Percentiles rank a stretch among this genome's conserved stretches.
phyloP scores from a whole-genome alignment of 768 basidiomycete genomes.

The Agrocybe pediades region DNA sequence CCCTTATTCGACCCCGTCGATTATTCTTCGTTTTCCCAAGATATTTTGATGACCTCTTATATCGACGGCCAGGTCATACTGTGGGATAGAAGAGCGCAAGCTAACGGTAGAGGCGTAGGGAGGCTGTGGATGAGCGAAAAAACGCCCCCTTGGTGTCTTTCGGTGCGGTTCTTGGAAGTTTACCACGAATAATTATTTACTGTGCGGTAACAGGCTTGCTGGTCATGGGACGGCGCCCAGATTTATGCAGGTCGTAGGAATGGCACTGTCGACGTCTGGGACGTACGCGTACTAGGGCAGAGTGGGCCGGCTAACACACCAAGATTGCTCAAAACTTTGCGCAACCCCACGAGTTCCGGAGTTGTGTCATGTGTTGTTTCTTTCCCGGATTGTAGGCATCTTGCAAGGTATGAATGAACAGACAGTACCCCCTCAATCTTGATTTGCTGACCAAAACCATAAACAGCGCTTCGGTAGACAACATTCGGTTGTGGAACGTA shows the following conservation, averaged over 20 bases:
- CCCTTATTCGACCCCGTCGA: conserved; percentile 65
- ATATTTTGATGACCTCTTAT: conserved; percentile 84
- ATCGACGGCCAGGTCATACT: conserved; percentile 92
- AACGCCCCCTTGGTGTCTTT: conserved; percentile 94
- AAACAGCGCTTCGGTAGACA: conserved; percentile 85
- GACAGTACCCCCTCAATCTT: background rate
- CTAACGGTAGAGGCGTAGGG: conserved; percentile 71
- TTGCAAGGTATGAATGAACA: conserved; percentile 72
- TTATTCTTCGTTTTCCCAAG: conserved; percentile 72
- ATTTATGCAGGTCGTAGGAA: conserved; percentile 92
- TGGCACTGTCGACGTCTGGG: conserved; percentile 92
- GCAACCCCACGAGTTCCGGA: conserved; percentile 87
- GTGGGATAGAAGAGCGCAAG: conserved; percentile 82
- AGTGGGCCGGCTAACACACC: conserved; percentile 67
- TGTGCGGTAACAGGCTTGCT: conserved; percentile 79
- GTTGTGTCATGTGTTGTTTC: conserved; percentile 90
- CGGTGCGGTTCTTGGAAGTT: conserved; percentile 52
- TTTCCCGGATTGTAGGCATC: conserved; percentile 89
- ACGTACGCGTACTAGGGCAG: conserved; percentile 79
- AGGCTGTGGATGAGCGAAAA: conserved; percentile 89
- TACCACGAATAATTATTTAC: background rate
- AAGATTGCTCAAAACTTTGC: conserved; percentile 75
- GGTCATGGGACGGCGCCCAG: conserved; percentile 87
- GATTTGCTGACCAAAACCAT: conserved; percentile 4
- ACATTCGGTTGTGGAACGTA: conserved; percentile 92